phyloP scores from a whole-genome alignment of 2,329 filamentous ascomycete genomes.

The Zasmidium cellare region DNA sequence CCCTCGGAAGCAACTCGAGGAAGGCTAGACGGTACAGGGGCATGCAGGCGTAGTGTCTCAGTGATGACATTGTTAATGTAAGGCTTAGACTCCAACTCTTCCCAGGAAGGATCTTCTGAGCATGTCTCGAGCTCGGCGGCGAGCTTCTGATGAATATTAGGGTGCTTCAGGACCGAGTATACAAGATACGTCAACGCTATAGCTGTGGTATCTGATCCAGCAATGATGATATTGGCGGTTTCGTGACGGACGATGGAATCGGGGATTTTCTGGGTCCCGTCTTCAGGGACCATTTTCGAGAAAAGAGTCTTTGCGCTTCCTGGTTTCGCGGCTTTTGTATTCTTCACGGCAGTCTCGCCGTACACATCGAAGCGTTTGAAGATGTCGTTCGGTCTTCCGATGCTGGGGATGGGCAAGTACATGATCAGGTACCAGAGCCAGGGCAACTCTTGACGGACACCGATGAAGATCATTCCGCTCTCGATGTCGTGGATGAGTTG shows the following conservation, averaged over 20 bases:
- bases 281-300: constrained; percentile 3
- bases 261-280: constrained; percentile 2
- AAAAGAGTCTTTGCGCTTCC: background rate
- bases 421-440: background rate
- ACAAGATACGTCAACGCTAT: constrained; percentile 26
- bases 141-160: constrained; percentile 15
- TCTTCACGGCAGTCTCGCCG: background rate
- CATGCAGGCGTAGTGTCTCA: constrained; percentile 40
- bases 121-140: constrained; percentile 18
- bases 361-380: background rate
- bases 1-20: constrained; percentile 37
- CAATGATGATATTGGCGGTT: constrained; percentile 19
- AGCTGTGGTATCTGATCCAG: constrained; percentile 24
- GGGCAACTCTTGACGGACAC: background rate
- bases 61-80: constrained; percentile 38
- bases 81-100: constrained; percentile 32
- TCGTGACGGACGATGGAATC: constrained; percentile 16
- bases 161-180: constrained; percentile 22
- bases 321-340: background rate
- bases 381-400: background rate
- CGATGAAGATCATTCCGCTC: background rate
- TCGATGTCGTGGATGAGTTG: constrained; percentile 1
- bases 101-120: constrained; percentile 9
- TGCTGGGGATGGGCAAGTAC: background rate
- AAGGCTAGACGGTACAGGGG: constrained; percentile 34